phyloP scores from a whole-genome alignment of 2,329 filamentous ascomycete species.

The Colletotrichum eremochloae region DNA sequence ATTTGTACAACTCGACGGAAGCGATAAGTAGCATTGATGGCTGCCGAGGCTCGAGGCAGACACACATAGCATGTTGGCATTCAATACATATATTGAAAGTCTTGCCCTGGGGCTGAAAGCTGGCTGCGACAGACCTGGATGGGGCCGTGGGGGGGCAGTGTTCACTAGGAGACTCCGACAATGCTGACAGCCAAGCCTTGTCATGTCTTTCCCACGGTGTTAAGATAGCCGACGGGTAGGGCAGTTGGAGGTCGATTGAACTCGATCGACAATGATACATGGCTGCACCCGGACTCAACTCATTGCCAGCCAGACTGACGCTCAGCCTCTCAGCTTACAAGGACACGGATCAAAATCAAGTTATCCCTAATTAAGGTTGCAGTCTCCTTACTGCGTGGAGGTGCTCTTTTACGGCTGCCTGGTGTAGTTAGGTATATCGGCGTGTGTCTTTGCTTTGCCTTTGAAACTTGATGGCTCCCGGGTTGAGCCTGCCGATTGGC shows the following conservation, averaged over 20 bases:
- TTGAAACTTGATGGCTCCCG: conserved; percentile 24
- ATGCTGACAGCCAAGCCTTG: conserved; percentile 15
- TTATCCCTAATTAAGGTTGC: background rate
- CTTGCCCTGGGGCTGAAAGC: background rate
- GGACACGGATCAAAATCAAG: background rate
- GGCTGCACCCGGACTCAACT: conserved; percentile 3
- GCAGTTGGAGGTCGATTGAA: conserved; percentile 3
- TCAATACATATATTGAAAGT: background rate
- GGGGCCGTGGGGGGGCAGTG: background rate
- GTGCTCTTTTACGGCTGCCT: conserved; percentile 2
- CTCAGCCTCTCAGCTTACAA: conserved; percentile 5
- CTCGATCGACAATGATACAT: background rate
- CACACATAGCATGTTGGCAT: background rate
- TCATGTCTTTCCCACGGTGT: background rate
- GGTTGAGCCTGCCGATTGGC: conserved; percentile 32
- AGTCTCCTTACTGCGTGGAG: background rate
- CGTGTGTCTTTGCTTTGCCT: background rate
- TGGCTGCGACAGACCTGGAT: background rate
- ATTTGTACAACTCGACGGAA: background rate
- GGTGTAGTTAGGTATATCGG: background rate
- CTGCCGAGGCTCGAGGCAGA: background rate
- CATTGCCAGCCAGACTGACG: background rate
- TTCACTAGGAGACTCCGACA: background rate
- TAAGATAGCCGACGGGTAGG: background rate
- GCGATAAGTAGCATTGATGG: background rate